Conservation (phyloP, 2,329 filamentous ascomycete species). For the Colletotrichum liaoningense region DNA sequence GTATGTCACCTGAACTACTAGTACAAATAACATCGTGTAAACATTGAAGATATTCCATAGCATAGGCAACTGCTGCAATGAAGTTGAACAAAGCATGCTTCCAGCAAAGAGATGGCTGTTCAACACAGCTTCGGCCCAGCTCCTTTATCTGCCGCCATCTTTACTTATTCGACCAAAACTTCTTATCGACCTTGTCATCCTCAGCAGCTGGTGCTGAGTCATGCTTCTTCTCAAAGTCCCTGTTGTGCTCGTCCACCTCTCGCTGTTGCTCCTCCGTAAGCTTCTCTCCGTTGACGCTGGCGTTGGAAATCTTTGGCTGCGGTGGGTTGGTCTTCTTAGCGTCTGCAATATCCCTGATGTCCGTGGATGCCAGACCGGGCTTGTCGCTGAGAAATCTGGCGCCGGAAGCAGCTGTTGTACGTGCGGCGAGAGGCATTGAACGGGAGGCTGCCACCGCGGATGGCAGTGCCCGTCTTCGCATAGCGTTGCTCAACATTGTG, state of each 20-base stretch:
- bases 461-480: not conserved
- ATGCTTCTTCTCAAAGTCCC: slow-evolving; percentile 66
- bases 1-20: too few relatives aligned
- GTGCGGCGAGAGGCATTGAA: not conserved
- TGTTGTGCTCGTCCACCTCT: slow-evolving; percentile 70
- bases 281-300: slow-evolving; percentile 50
- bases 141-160: not conserved
- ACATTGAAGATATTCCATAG: not conserved
- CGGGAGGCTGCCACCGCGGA: not conserved
- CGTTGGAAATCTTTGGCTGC: slow-evolving; percentile 64
- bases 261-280: slow-evolving; percentile 63
- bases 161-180: slow-evolving; percentile 56
- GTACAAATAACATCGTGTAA: too few relatives aligned
- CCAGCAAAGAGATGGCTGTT: not conserved
- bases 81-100: too few relatives aligned
- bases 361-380: slow-evolving; percentile 23
- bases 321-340: slow-evolving; percentile 46
- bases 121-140: not conserved
- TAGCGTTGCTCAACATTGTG: slow-evolving; percentile 2
- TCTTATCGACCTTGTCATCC: slow-evolving; percentile 65
- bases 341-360: slow-evolving; percentile 19
- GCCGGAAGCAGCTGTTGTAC: not conserved
- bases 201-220: slow-evolving; percentile 55
- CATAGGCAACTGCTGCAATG: not conserved
- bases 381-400: slow-evolving; percentile 22